Base-by-base conservation (phyloP, 139 green algal genomes). In the Chlamydomonas applanata region DNA sequence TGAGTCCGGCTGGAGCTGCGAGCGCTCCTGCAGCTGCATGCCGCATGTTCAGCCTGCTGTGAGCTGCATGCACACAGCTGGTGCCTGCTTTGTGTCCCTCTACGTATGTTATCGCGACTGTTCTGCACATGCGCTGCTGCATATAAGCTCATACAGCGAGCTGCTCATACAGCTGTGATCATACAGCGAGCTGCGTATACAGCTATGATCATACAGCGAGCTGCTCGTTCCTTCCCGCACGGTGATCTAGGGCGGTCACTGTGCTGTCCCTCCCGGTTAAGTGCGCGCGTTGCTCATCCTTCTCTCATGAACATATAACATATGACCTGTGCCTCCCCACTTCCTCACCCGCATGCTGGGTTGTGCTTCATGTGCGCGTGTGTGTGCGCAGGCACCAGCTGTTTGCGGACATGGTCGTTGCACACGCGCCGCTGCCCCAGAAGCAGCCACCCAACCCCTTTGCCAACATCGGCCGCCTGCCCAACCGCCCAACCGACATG, bases 361-460 rank as follows among this genome's bases (percentile, higher is more conserved):
- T 27, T 40, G 30, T 68, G 22, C 17, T 20, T n/a, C n/a, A n/a
- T n/a, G n/a, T n/a, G n/a, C n/a, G n/a, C n/a, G 13, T 40, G 27
- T 35, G 13, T 4, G 19, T 69, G 0, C 79, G 72, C 78, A 96
- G 93, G 95, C 94, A 97, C 83, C 75, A 89, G 73, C 72, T 95
- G 30, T 98, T 98, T 82, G 86, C 93, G 11, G 82, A 93, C 32
- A 96, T 97, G 87, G 90, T 97, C 9, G 60, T 79, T 4, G 32
- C 88, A 61, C 67, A 88, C 30, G 56, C 75, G 34, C 76, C 73
- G 13, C 74, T 59, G 11, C 53, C 74, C 2, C 63, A 4, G 36
- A 65, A 29, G 30, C 36, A 63, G 44, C 40, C 62, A 9, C 49
- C 14, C 3, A 34, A 73, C 65, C 65, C 3, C 52, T 63, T 53